Conservation (phyloP, 2,329 filamentous ascomycete species). For the Aspergillus sp. region DNA sequence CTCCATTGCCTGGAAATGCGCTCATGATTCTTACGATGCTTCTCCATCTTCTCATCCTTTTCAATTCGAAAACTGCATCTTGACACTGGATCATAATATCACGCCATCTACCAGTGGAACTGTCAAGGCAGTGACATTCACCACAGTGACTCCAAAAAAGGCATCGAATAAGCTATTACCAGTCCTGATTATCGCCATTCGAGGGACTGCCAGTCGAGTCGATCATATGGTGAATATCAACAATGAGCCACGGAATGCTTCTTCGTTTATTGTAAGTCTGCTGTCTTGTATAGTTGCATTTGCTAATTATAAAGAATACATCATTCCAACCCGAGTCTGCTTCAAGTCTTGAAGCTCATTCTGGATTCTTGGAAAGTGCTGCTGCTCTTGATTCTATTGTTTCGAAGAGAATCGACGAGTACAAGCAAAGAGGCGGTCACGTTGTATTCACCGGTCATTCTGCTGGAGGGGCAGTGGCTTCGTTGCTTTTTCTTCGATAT, state of each 20-base stretch:
- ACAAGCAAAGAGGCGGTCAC: neutral
- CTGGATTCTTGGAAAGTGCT: neutral
- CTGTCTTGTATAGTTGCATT: neutral
- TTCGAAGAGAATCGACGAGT: neutral
- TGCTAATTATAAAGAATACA: neutral
- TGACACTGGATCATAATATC: neutral
- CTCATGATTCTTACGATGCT: neutral
- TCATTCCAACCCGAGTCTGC: neutral
- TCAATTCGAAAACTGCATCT: neutral
- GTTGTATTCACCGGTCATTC: constrained; percentile 3
- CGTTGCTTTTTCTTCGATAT: constrained; percentile 2
- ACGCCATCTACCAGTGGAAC: neutral
- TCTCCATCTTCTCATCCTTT: neutral
- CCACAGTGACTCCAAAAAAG: neutral
- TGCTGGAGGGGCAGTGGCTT: constrained; percentile 4
- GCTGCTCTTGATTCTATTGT: neutral
- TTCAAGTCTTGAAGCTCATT: neutral
- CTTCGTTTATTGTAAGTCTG: constrained; percentile 1
- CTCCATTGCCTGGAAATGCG: neutral
- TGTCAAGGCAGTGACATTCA: neutral
- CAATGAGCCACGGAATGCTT: neutral
- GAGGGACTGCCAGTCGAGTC: constrained; percentile 1
- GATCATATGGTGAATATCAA: constrained; percentile 5
- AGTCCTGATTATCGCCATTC: constrained; percentile 1
- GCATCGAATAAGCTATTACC: neutral